phyloP scores from a whole-genome alignment of 352 stramenopile species.

The Globisporangium orthogonon region DNA sequence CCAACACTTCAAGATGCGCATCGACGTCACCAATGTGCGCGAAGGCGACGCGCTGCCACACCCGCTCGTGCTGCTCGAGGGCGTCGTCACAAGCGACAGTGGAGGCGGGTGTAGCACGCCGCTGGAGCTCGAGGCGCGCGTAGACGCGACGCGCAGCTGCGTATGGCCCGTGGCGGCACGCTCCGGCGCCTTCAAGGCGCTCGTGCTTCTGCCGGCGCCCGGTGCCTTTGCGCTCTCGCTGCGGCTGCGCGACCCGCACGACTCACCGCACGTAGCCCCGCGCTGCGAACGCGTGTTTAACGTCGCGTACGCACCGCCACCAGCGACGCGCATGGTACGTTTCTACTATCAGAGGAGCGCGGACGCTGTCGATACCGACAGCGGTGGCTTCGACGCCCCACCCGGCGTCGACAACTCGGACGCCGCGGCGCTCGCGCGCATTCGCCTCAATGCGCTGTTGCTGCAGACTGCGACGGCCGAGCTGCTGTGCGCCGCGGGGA shows the following conservation, averaged over 20 bases:
- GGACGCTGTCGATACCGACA: slow-evolving; percentile 16
- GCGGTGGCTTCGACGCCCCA: slow-evolving; percentile 43
- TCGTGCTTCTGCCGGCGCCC: slow-evolving; percentile 42
- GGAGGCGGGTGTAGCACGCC: slow-evolving; percentile 1
- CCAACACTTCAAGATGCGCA: slow-evolving; percentile 4
- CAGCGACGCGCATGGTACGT: slow-evolving; percentile 33
- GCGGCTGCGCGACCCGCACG: slow-evolving; percentile 2
- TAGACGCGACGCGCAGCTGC: slow-evolving; percentile 19
- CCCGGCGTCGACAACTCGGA: slow-evolving; percentile 46
- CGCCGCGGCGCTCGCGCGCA: slow-evolving; percentile 33
- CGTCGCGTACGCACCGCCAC: slow-evolving; percentile 25
- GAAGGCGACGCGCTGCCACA: slow-evolving; percentile 67
- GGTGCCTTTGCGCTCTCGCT: slow-evolving; percentile 35
- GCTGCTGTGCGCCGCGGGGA: slow-evolving; percentile 33
- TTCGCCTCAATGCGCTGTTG: slow-evolving; percentile 52
- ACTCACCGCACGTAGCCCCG: not conserved
- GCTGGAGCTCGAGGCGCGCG: slow-evolving; percentile 34
- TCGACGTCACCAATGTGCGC: slow-evolving; percentile 80
- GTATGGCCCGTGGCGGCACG: slow-evolving; percentile 41
- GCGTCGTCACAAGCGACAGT: slow-evolving; percentile 15
- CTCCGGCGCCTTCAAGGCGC: slow-evolving; percentile 49
- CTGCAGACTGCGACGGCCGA: slow-evolving; percentile 51
- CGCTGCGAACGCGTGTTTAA: slow-evolving; percentile 21
- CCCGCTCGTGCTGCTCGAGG: slow-evolving; percentile 53
- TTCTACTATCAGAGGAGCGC: slow-evolving; percentile 68